Conservation (phyloP, 805 yeast species). For the Tetrapisispora arboricola region DNA sequence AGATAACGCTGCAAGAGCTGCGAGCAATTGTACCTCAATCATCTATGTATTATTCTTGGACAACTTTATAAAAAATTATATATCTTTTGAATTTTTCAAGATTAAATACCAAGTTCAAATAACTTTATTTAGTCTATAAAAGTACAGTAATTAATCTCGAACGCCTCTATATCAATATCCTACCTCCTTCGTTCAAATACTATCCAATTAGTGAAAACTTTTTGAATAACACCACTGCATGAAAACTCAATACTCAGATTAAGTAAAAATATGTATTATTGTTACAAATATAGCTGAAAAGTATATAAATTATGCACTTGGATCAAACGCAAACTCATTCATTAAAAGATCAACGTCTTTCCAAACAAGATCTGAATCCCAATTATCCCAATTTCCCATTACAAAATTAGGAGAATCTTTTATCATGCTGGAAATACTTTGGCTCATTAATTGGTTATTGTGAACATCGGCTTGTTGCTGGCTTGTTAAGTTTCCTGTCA, state of each 20-base stretch:
- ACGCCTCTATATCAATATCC: too few relatives aligned
- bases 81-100: too few relatives aligned
- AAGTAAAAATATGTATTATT: too few relatives aligned
- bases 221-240: too few relatives aligned
- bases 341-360: conserved; percentile 80
- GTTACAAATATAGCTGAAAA: not conserved
- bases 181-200: too few relatives aligned
- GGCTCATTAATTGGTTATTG: not conserved
- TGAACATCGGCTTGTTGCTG: too few relatives aligned
- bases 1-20: conserved; percentile 43
- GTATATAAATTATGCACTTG: conserved; percentile 28
- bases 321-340: conserved; percentile 87
- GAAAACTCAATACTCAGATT: too few relatives aligned
- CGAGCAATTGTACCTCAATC: conserved; percentile 26
- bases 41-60: conserved; percentile 26
- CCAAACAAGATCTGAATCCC: conserved; percentile 40
- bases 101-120: too few relatives aligned
- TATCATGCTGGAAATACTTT: not conserved
- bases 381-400: conserved; percentile 32
- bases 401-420: conserved; percentile 14
- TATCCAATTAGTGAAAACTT: too few relatives aligned
- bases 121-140: too few relatives aligned
- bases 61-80: conserved; percentile 23
- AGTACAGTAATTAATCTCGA: too few relatives aligned
- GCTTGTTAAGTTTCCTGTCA: too few relatives aligned